Evolutionary conservation across 2,329 filamentous ascomycete genomes (phyloP), one percentile per base, ranked within the genome.

Genomic region (Nemania bipapillata): DNA sequence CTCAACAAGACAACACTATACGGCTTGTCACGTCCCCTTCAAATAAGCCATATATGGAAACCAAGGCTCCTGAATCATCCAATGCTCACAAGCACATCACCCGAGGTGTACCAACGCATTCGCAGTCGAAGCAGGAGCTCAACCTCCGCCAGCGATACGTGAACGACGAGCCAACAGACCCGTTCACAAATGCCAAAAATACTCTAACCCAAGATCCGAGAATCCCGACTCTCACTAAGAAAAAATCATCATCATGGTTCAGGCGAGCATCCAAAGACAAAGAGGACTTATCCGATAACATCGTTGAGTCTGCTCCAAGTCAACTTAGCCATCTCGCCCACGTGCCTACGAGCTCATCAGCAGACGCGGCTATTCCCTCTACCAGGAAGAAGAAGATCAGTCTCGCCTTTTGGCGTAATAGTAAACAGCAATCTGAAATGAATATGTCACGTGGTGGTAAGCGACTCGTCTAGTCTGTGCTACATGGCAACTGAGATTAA

Each of bases 371-470:
- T 52, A 61, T 65, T 35, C 65, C 30, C 5, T 74, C 73, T 11
- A 59, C 45, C 58, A 88, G 84, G 78, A 87, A 85, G 79, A 85
- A 75, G 63, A 75, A 81, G 8, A 87, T 89, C 68, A 81, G 80
- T 32, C 82, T 88, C 17, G 80, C 84, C 4, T 89, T 89, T 70
- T 89, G 86, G 86, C 87, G 86, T 75, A 81, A 77, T 54, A 78
- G 72, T 28, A 84, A 82, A 72, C 79, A 77, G 17, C 73, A 83
- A 32, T 74, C 79, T 3, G 79, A 81, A 56, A 82, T 85, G 80
- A 69, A 70, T 53, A 69, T 79, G 52, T 83, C 81, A 1, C 79
- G 84, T 63, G 81, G 78, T 66, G 82, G 85, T 84, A 79, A 77
- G 81, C 24, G 8, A 55, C 17, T n/a, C 40, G 2, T 35, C 22